These are phyloP conservation scores for Aspergillus mulundensis DNA, from an alignment of 495 filamentous ascomycete species.

Conservation along the genomic window DNA sequence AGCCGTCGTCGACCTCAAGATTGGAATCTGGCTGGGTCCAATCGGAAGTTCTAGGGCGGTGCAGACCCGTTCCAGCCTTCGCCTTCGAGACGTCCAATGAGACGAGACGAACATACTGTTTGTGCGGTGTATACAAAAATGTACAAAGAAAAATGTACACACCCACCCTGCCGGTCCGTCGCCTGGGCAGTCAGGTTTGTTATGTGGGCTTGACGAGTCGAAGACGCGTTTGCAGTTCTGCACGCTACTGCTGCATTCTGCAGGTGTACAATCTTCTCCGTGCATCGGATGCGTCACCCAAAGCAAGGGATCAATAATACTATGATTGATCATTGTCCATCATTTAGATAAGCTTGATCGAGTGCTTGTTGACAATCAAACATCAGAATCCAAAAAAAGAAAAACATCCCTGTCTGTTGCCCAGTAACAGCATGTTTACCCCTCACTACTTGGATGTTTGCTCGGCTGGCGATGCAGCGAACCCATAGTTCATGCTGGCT, in stretches of 20 bases:
- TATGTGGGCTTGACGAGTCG: not conserved
- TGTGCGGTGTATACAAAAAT: constrained; percentile 3
- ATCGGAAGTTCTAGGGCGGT: constrained; percentile 16
- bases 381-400: constrained; percentile 6
- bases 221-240: not conserved
- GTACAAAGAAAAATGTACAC: not conserved
- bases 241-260: not conserved
- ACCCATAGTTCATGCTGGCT: not conserved
- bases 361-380: no score
- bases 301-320: constrained; percentile 5
- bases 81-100: not conserved
- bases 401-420: constrained; percentile 14
- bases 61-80: not conserved
- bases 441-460: not conserved
- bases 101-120: not conserved
- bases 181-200: not conserved
- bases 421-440: constrained; percentile 9
- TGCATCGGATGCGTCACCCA: not conserved
- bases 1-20: constrained; percentile 14
- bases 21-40: constrained; percentile 15
- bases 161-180: not conserved
- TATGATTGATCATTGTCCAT: not conserved
- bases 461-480: not conserved
- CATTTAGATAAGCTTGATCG: not conserved
- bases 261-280: not conserved